These are phyloP conservation scores for Penicillium canescens DNA, from an alignment of 495 filamentous ascomycete species.

Conservation along the genomic window DNA sequence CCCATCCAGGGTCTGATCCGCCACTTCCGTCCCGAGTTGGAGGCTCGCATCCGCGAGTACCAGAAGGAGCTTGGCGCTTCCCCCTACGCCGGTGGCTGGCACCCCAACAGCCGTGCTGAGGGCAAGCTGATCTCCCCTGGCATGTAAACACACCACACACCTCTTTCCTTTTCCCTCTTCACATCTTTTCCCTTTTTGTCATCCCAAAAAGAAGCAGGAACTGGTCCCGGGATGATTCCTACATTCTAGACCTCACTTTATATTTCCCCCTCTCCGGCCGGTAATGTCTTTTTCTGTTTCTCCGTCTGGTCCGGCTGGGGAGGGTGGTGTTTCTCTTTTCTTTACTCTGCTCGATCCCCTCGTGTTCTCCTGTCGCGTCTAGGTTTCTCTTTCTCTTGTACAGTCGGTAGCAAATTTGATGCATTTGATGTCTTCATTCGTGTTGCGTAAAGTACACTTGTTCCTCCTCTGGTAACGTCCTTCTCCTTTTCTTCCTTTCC, in stretches of 20 bases:
- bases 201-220: constrained; percentile 27
- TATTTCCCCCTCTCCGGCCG: constrained; percentile 12
- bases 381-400: constrained; percentile 31
- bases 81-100: constrained; percentile 86
- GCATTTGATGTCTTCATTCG: constrained; percentile 30
- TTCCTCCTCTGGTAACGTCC: background rate
- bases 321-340: constrained; percentile 25
- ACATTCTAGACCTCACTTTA: constrained; percentile 23
- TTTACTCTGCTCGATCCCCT: constrained; percentile 29
- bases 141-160: constrained; percentile 36
- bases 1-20: constrained; percentile 96
- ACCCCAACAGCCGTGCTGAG: constrained; percentile 69
- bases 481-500: no score
- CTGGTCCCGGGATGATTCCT: constrained; percentile 12
- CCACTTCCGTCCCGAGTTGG: constrained; percentile 94
- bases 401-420: constrained; percentile 39
- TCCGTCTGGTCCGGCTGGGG: constrained; percentile 10
- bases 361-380: constrained; percentile 29
- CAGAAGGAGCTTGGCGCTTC: constrained; percentile 61
- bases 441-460: background rate
- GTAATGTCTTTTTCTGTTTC: constrained; percentile 17
- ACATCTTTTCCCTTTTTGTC: constrained; percentile 8
- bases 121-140: constrained; percentile 87
- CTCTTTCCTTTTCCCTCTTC: constrained; percentile 8
- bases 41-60: constrained; percentile 80